These are phyloP conservation scores for Cudoniella acicularis DNA, from an alignment of 495 filamentous ascomycete genomes.

Conservation along the genomic window DNA sequence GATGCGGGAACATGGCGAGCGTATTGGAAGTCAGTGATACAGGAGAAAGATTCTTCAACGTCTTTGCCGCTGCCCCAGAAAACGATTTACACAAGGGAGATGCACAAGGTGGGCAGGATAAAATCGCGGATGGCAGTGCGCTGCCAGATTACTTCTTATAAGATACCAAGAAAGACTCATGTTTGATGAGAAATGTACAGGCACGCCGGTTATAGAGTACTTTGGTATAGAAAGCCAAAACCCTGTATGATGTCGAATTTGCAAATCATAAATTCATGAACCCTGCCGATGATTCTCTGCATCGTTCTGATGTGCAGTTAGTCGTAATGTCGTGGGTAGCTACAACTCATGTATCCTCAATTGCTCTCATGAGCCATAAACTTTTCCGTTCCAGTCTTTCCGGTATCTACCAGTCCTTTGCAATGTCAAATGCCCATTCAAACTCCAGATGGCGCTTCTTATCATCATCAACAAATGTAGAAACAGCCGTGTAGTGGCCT, in stretches of 20 bases:
- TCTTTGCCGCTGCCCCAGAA: constrained; percentile 94
- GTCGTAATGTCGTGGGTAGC: neutral
- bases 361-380: neutral
- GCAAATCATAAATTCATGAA: neutral
- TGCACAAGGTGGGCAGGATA: constrained; percentile 52
- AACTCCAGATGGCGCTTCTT: constrained; percentile 80
- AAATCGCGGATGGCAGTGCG: constrained; percentile 45
- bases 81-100: constrained; percentile 85
- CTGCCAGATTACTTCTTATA: constrained; percentile 56
- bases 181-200: constrained; percentile 27
- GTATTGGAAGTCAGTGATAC: constrained; percentile 92
- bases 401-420: constrained; percentile 77
- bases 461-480: constrained; percentile 91
- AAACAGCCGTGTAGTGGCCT: constrained; percentile 79
- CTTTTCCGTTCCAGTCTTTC: neutral
- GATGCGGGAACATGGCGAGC: constrained; percentile 95
- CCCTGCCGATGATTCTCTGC: neutral
- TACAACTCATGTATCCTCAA: neutral
- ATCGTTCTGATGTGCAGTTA: neutral
- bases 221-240: neutral
- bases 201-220: neutral
- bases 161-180: neutral
- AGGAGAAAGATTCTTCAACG: constrained; percentile 91
- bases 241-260: neutral
- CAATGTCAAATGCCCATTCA: constrained; percentile 91